Evolutionary conservation across 306 rosid genomes (phyloP).

Genomic region (Citrullus mucosospermus): DNA sequence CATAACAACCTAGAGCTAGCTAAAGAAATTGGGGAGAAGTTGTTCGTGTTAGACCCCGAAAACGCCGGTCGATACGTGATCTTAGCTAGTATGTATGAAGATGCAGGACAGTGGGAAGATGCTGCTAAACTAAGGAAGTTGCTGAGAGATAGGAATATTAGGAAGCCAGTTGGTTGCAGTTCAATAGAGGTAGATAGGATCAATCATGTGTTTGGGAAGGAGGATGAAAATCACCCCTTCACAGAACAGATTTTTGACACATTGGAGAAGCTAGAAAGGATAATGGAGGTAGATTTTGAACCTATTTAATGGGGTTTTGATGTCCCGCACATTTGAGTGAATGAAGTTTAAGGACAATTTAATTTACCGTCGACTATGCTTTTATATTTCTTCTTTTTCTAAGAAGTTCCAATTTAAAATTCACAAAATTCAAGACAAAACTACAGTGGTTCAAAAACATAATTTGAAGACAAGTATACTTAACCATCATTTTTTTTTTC

Average conservation of each 20-base stretch:
- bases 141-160: conserved; percentile 50
- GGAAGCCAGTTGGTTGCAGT: conserved; percentile 58
- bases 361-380: background rate
- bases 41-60: conserved; percentile 47
- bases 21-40: conserved; percentile 48
- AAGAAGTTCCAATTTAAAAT: background rate
- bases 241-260: conserved; percentile 34
- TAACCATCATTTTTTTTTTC: background rate
- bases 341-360: background rate
- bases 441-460: background rate
- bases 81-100: conserved; percentile 69
- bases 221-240: conserved; percentile 46
- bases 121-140: conserved; percentile 58
- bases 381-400: background rate
- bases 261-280: conserved; percentile 30
- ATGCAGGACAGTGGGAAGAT: conserved; percentile 51
- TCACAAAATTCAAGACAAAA: background rate
- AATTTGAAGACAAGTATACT: background rate
- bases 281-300: conserved; percentile 24
- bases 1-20: conserved; percentile 54
- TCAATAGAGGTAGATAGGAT: conserved; percentile 51
- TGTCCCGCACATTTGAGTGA: background rate
- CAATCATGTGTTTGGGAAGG: conserved; percentile 35
- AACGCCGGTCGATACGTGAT: conserved; percentile 50
- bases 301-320: background rate